A percentile compares a stretch with the other conserved stretches of the same genome.
phyloP scores from a whole-genome alignment of 208 protist species.

The Crithidia sp. region DNA sequence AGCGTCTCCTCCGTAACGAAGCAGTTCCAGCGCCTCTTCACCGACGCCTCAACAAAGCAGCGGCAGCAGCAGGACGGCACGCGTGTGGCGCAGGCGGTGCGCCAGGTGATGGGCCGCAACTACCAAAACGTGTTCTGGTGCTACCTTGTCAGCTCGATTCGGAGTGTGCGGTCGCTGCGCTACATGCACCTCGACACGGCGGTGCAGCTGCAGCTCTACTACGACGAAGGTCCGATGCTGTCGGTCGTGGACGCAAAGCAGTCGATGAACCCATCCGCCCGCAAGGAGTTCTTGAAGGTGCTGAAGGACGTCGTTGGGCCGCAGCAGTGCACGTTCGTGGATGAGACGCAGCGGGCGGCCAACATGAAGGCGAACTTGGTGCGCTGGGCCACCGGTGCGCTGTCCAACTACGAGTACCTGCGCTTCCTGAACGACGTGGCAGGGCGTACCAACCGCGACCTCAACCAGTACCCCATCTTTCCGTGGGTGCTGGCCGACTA shows the following conservation, averaged over 20 bases:
- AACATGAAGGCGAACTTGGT: slow-evolving; percentile 72
- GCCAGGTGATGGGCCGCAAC: slow-evolving; percentile 70
- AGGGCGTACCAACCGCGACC: slow-evolving; percentile 90
- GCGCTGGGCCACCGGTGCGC: slow-evolving; percentile 90
- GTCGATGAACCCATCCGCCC: slow-evolving; percentile 87
- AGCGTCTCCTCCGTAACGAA: slow-evolving; percentile 59
- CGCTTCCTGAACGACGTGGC: slow-evolving; percentile 91
- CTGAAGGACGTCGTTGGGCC: slow-evolving; percentile 62
- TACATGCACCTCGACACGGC: slow-evolving; percentile 92
- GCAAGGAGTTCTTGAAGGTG: slow-evolving; percentile 69
- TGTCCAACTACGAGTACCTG: slow-evolving; percentile 96
- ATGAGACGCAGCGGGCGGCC: slow-evolving; percentile 55
- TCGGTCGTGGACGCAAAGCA: slow-evolving; percentile 84
- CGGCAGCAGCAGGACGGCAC: slow-evolving; percentile 76
- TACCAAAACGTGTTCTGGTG: slow-evolving; percentile 80
- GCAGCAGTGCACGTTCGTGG: slow-evolving; percentile 61
- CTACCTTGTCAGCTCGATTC: slow-evolving; percentile 60
- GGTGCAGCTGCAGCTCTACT: slow-evolving; percentile 66
- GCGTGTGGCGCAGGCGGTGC: slow-evolving; percentile 79
- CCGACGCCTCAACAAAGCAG: slow-evolving; percentile 41
- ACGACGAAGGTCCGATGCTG: slow-evolving; percentile 79
- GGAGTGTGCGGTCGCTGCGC: slow-evolving; percentile 60
- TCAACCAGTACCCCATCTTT: slow-evolving; percentile 96
- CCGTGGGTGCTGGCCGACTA: slow-evolving; percentile 95
- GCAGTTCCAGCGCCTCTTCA: slow-evolving; percentile 75